Evolutionary conservation across 1,284 basidiomycete genomes (phyloP), one percentile per base, ranked within the genome.

Genomic region (Fomitiporia mediterranea): DNA sequence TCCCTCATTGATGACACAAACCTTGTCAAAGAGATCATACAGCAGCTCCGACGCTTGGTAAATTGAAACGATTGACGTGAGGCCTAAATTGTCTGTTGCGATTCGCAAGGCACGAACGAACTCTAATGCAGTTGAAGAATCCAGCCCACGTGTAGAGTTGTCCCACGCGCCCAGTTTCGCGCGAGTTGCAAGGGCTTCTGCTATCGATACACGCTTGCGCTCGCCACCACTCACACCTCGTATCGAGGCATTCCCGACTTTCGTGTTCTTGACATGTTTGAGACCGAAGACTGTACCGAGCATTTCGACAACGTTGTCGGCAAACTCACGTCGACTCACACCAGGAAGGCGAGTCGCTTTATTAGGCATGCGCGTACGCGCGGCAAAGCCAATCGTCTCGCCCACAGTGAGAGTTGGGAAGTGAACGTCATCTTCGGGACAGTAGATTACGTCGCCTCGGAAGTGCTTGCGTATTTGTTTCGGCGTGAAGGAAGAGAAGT

Each of bases 141-240:
- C 79, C 30, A 82, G 69, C 63, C 80, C 78, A 19, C 76, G 71
- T 9, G 72, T 68, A 2, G 70, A 70, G 49, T 89, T 89, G 69
- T 91, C 89, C 88, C 89, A 91, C 11, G 78, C 74, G 40, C 76
- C 78, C 28, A 91, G 72, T 32, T 77, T 74, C 43, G 78, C 76
- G 32, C 83, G 72, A 13, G 79, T 76, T 0, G 82, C 80, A 44
- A 91, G 69, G 8, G 80, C 76, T 69, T 92, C 90, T 8, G 81
- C 77, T 62, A 92, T 87, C 0, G 84, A 87, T 0, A 91, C 89
- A 38, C 90, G 80, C 69, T 89, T 88, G 70, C 86, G 84, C 73
- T 75, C 72, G 53, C 80, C 79, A 39, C 78, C 79, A 2, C 72
- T 72, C 3, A 80, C 77, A 58, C 78, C 78, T 21, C 76, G 68